A percentile compares a stretch with the other conserved stretches of the same genome.
These are phyloP conservation scores for Epichloe glyceriae DNA, from an alignment of 2,329 filamentous ascomycete genomes.

Conservation along the genomic window DNA sequence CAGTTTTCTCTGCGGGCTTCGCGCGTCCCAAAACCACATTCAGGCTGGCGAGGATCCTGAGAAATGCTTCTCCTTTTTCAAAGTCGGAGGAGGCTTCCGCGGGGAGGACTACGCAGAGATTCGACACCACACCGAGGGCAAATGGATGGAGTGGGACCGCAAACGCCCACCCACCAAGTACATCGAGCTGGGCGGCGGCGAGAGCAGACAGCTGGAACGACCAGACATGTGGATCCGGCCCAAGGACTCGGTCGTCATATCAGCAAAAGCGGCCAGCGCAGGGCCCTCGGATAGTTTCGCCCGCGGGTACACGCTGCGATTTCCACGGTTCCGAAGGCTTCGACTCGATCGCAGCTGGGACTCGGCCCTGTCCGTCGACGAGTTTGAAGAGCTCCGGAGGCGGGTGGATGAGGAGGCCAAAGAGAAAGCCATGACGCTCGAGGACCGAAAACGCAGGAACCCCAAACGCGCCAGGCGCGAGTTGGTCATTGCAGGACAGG, in stretches of 20 bases:
- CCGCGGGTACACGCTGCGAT: constrained; percentile 65
- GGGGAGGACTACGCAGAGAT: constrained; percentile 76
- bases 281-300: constrained; percentile 66
- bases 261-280: constrained; percentile 77
- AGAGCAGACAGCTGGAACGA: constrained; percentile 54
- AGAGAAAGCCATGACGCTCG: constrained; percentile 67
- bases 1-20: constrained; percentile 80
- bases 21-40: constrained; percentile 57
- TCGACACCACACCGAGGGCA: constrained; percentile 72
- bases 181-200: constrained; percentile 70
- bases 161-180: constrained; percentile 63
- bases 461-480: constrained; percentile 56
- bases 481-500: constrained; percentile 53
- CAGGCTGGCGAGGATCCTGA: constrained; percentile 46
- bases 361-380: constrained; percentile 61
- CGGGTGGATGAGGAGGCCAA: constrained; percentile 57
- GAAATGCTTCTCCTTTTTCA: constrained; percentile 90
- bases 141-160: constrained; percentile 78
- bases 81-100: constrained; percentile 88
- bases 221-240: constrained; percentile 93
- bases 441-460: constrained; percentile 43
- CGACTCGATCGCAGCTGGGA: constrained; percentile 78
- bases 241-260: constrained; percentile 72
- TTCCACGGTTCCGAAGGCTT: constrained; percentile 76
- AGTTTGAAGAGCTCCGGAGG: constrained; percentile 60